A percentile compares a stretch with the other conserved stretches of the same genome.
These are phyloP conservation scores for Bruguiera parviflora DNA, from an alignment of 345 rosid genomes.

Conservation along the genomic window DNA sequence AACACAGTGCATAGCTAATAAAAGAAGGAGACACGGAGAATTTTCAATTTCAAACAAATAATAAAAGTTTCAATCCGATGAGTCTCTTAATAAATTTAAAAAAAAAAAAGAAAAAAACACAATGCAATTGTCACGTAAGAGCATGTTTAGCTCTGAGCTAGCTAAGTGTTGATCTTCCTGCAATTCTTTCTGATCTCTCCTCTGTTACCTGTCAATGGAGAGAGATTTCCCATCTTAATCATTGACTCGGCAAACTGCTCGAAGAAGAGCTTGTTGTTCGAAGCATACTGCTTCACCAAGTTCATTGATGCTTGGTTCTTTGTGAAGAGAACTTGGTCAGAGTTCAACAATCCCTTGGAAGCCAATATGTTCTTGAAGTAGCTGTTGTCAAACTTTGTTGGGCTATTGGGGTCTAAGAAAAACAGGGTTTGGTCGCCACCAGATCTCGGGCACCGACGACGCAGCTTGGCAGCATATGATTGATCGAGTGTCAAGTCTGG, in stretches of 20 bases:
- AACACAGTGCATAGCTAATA: too few relatives aligned
- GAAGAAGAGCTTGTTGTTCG: slow-evolving; percentile 56
- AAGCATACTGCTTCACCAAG: slow-evolving; percentile 70
- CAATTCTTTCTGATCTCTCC: slow-evolving; percentile 85
- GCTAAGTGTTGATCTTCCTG: slow-evolving; percentile 58
- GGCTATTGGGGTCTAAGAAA: slow-evolving; percentile 38
- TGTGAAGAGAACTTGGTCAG: slow-evolving; percentile 73
- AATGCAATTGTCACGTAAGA: neutral
- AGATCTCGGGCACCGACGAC: slow-evolving; percentile 23
- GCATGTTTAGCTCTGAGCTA: neutral
- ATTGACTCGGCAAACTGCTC: slow-evolving; percentile 79
- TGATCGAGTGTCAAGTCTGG: slow-evolving; percentile 46
- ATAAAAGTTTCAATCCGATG: too few relatives aligned
- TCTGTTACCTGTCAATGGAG: slow-evolving; percentile 72
- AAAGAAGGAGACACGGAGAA: too few relatives aligned
- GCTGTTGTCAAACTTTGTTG: slow-evolving; percentile 63
- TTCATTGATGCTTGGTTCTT: slow-evolving; percentile 52
- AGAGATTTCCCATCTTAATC: slow-evolving; percentile 82
- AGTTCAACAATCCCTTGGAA: slow-evolving; percentile 67
- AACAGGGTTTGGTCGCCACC: slow-evolving; percentile 33
- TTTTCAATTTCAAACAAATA: too few relatives aligned
- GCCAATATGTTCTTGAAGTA: slow-evolving; percentile 77
- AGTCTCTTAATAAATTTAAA: too few relatives aligned
- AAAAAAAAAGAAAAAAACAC: neutral
- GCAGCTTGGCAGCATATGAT: slow-evolving; percentile 25